phyloP scores from a whole-genome alignment of 805 yeast genomes.

The Torulaspora gathmanii region DNA sequence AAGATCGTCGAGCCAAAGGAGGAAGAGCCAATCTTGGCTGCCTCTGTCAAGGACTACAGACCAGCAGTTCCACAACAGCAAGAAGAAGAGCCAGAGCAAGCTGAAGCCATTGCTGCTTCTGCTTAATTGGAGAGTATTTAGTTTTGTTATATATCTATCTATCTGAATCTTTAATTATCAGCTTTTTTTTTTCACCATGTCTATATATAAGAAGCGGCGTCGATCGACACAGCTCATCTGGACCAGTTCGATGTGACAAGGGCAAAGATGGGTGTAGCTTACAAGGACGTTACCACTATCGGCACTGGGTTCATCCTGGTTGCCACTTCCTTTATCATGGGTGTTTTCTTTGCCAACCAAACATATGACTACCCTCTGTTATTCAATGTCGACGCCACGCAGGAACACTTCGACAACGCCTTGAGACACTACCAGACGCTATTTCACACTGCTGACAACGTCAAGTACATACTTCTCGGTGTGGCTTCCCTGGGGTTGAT shows the following conservation, averaged over 20 bases:
- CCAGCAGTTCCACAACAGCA: constrained; percentile 32
- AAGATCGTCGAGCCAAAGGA: constrained; percentile 92
- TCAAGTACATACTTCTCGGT: constrained; percentile 46
- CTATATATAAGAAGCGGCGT: neutral
- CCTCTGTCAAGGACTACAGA: constrained; percentile 74
- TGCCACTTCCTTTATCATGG: constrained; percentile 71
- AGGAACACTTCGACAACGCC: constrained; percentile 54
- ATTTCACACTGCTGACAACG: constrained; percentile 54
- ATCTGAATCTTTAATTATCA: neutral
- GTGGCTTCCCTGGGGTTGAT: constrained; percentile 66
- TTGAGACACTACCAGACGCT: constrained; percentile 69
- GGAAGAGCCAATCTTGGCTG: constrained; percentile 74
- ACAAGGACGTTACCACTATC: constrained; percentile 31
- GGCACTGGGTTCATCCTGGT: constrained; percentile 30
- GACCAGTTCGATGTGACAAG: neutral
- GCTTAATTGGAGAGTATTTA: constrained; percentile 18
- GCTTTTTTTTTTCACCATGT: neutral
- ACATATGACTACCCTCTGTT: constrained; percentile 77
- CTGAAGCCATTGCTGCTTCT: constrained; percentile 13
- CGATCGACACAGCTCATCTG: too few species aligned
- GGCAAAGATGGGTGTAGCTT: constrained; percentile 13
- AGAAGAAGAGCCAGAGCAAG: constrained; percentile 19
- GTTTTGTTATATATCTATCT: neutral
- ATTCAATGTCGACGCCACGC: constrained; percentile 53
- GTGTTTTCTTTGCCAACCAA: constrained; percentile 70